Evolutionary conservation across 1,284 basidiomycete species (phyloP).

Genomic region (Heimioporus retisporus): DNA sequence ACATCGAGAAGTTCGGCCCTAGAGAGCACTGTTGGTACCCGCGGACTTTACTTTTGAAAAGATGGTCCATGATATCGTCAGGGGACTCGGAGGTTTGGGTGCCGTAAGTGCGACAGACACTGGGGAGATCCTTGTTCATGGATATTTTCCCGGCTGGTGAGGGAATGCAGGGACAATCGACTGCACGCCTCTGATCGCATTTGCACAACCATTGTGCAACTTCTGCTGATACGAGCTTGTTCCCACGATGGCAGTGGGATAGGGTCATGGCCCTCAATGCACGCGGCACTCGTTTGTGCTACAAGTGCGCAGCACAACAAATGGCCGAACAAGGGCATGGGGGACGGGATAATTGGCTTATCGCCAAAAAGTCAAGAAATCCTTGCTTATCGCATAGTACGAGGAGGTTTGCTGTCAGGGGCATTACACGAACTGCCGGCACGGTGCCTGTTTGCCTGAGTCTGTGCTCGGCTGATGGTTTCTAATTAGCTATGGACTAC

Average conservation of each 20-base stretch:
- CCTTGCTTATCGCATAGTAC: constrained; percentile 18
- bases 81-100: constrained; percentile 21
- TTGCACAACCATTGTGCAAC: too few species aligned
- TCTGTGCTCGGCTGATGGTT: constrained; percentile 3
- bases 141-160: too few species aligned
- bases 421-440: constrained; percentile 37
- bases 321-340: constrained; percentile 50
- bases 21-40: constrained; percentile 4
- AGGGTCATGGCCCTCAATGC: constrained; percentile 39
- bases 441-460: too few species aligned
- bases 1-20: constrained; percentile 18
- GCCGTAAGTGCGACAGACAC: constrained; percentile 17
- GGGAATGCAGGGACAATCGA: too few species aligned
- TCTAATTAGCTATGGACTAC: constrained; percentile 31
- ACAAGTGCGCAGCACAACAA: constrained; percentile 45
- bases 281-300: constrained; percentile 42
- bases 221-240: too few species aligned
- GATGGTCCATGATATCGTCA: constrained; percentile 8
- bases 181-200: too few species aligned
- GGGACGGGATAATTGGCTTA: constrained; percentile 49
- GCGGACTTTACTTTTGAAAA: constrained; percentile 17
- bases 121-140: too few species aligned
- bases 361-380: constrained; percentile 26
- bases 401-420: constrained; percentile 45
- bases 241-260: constrained; percentile 34